Percentiles rank a stretch among this genome's conserved stretches.
These are phyloP conservation scores for Kwoniella shandongensis DNA, from an alignment of 768 basidiomycete genomes.

Conservation along the genomic window DNA sequence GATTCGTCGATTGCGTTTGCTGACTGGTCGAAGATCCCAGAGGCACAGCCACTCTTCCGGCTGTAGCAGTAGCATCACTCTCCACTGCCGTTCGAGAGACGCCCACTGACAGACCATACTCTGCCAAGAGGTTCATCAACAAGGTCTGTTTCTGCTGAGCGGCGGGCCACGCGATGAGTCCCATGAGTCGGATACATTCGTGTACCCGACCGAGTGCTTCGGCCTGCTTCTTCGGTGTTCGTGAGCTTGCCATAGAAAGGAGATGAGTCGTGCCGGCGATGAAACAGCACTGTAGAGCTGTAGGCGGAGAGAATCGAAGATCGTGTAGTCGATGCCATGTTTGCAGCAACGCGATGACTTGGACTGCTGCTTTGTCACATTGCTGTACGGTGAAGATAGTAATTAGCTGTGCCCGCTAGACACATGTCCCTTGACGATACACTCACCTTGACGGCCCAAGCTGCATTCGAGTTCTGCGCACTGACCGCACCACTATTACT, in stretches of 20 bases:
- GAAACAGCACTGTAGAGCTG: constrained; percentile 35
- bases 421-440: too few species aligned
- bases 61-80: too few species aligned
- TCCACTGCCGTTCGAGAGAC: background rate
- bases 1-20: too few species aligned
- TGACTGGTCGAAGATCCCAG: too few species aligned
- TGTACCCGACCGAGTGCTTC: constrained; percentile 27
- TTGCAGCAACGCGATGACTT: constrained; percentile 28
- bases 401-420: background rate
- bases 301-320: constrained; percentile 30
- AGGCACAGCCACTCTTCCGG: background rate
- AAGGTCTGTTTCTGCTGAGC: constrained; percentile 26
- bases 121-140: constrained; percentile 22
- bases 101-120: constrained; percentile 25
- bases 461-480: constrained; percentile 16
- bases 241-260: constrained; percentile 30
- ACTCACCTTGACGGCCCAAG: constrained; percentile 36
- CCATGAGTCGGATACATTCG: constrained; percentile 34
- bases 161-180: constrained; percentile 37
- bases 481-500: constrained; percentile 8
- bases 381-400: constrained; percentile 13
- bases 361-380: constrained; percentile 31
- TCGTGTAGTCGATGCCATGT: constrained; percentile 35
- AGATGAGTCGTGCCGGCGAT: constrained; percentile 38
- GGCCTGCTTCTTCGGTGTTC: constrained; percentile 23